These are phyloP conservation scores for Pythium apleroticum DNA, from an alignment of 352 stramenopile species.

Conservation along the genomic window DNA sequence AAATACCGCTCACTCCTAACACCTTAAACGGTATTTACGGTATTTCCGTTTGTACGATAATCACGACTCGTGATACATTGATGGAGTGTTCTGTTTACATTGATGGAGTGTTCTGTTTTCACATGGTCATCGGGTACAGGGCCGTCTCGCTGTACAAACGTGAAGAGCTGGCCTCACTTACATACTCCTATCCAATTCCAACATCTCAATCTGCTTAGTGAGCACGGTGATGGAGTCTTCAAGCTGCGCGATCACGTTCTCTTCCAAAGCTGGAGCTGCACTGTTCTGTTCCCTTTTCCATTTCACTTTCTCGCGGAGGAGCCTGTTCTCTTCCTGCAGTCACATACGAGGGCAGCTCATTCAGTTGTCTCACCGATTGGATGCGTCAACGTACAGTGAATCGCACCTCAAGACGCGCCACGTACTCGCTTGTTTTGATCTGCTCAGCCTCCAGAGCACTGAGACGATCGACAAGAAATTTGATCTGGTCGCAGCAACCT, in stretches of 20 bases:
- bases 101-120: too few species aligned
- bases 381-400: background rate
- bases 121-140: too few species aligned
- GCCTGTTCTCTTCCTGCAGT: constrained; percentile 21
- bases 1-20: too few species aligned
- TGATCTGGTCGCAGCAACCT: constrained; percentile 34
- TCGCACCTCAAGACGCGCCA: constrained; percentile 47
- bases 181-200: constrained; percentile 13
- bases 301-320: constrained; percentile 14
- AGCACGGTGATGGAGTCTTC: constrained; percentile 21
- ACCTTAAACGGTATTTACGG: too few species aligned
- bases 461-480: constrained; percentile 53
- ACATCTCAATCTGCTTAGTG: constrained; percentile 19
- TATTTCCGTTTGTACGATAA: too few species aligned
- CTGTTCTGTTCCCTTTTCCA: background rate
- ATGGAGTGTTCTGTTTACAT: too few species aligned
- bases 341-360: background rate
- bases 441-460: constrained; percentile 49
- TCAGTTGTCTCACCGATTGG: background rate
- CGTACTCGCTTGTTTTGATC: constrained; percentile 33
- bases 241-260: constrained; percentile 20
- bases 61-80: too few species aligned
- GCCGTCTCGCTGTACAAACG: too few species aligned
- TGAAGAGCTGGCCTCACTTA: too few species aligned
- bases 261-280: constrained; percentile 4